phyloP scores from a whole-genome alignment of 2,329 filamentous ascomycete species.

The Drechslerella dactyloides region DNA sequence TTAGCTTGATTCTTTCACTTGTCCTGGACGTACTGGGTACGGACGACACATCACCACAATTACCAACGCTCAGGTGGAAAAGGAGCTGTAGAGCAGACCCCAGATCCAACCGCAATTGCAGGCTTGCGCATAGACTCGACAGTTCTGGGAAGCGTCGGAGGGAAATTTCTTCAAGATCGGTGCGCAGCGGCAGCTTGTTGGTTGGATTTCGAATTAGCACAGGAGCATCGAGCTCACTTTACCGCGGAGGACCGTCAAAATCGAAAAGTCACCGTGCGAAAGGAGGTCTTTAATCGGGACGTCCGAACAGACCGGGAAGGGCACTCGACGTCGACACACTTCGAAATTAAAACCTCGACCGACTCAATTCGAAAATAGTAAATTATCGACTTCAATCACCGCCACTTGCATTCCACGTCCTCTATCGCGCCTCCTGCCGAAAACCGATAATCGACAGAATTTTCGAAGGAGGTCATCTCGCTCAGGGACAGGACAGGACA shows the following conservation, averaged over 20 bases:
- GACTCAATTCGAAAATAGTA: constrained; percentile 7
- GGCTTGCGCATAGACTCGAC: neutral
- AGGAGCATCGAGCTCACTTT: neutral
- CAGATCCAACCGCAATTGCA: constrained; percentile 1
- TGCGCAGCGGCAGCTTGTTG: neutral
- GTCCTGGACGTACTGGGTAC: constrained; percentile 44
- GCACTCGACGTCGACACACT: neutral
- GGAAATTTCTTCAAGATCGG: neutral
- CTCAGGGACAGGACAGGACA: too few species aligned
- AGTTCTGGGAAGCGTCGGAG: neutral
- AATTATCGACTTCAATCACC: too few species aligned
- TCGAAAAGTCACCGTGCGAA: constrained; percentile 5
- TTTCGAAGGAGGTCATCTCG: neutral
- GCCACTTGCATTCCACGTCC: neutral
- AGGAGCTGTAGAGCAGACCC: constrained; percentile 49
- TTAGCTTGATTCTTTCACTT: constrained; percentile 29
- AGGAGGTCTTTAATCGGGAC: neutral
- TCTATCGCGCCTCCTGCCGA: constrained; percentile 12
- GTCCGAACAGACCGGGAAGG: neutral
- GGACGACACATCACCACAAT: constrained; percentile 6
- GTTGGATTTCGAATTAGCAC: neutral
- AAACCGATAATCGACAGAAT: neutral
- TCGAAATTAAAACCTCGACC: neutral
- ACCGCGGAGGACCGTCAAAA: neutral
- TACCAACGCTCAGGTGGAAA: constrained; percentile 16